These are phyloP conservation scores for Oxytropis ochrocephala DNA, from an alignment of 306 rosid genomes.

Conservation along the genomic window DNA sequence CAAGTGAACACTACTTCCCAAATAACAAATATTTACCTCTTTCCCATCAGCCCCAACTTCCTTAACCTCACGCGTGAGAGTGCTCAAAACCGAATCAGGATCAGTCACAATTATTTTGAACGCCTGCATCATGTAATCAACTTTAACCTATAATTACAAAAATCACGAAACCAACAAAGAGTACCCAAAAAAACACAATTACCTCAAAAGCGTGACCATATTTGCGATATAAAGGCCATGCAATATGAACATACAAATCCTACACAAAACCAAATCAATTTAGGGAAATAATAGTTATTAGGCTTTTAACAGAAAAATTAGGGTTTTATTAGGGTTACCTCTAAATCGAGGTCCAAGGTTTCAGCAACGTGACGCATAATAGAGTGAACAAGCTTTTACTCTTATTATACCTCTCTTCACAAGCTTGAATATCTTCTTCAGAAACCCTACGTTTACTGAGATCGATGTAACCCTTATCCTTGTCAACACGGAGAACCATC, in stretches of 20 bases:
- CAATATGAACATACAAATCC: constrained; percentile 85
- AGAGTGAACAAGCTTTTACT: constrained; percentile 95
- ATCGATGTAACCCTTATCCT: constrained; percentile 95
- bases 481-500: constrained; percentile 91
- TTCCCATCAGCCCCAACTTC: constrained; percentile 84
- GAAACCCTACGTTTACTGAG: constrained; percentile 92
- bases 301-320: not conserved
- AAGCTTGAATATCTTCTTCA: constrained; percentile 80
- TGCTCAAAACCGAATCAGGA: constrained; percentile 75
- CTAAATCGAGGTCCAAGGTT: constrained; percentile 67
- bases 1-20: not conserved
- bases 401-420: constrained; percentile 94
- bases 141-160: not conserved
- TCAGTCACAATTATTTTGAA: constrained; percentile 80
- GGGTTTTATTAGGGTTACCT: constrained; percentile 38
- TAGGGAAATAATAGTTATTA: not conserved
- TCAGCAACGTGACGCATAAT: constrained; percentile 98
- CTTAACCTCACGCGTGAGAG: constrained; percentile 80
- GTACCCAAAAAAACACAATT: not conserved
- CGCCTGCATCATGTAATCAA: constrained; percentile 54
- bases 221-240: constrained; percentile 95
- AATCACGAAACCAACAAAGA: not conserved
- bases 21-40: constrained; percentile 51
- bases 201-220: constrained; percentile 99
- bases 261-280: constrained; percentile 28